Evolutionary conservation across 345 rosid species (phyloP), one percentile per base, ranked within the genome.

Genomic region (Eucalyptus caleyi): DNA sequence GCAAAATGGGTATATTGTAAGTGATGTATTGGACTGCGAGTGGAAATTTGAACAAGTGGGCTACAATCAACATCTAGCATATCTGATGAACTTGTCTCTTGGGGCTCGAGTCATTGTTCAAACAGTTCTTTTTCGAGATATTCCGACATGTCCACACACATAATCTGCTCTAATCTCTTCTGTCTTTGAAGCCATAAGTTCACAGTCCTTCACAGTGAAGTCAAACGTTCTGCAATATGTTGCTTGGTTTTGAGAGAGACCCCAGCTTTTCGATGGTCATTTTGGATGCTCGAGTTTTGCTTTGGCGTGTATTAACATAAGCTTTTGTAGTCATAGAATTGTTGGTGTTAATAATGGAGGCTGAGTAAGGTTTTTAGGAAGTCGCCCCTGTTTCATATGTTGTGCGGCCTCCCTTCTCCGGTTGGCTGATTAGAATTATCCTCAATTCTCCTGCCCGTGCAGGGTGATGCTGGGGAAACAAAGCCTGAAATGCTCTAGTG

Each of bases 391-490:
- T 40, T 77, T 77, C 47, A 12, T 40, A 77, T 77, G 85, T 40
- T 44, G 13, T 40, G 30, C 3, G 7, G 30, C 26, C 85, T 77
- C 85, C 30, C 7, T 27, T 77, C 47, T 77, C 27, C 10, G 2
- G 45, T 40, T 77, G 85, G 85, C 24, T 77, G 85, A 77, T 77
- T 77, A 37, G 47, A 40, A 2, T 40, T 10, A 21, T 77, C 85
- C 47, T 40, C 30, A 23, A 40, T 77, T 77, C 32, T 53, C 45
- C 80, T 45, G 89, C 86, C 87, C 34, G 8, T 89, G 72, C 65
- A 95, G 95, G 93, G 90, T 85, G 62, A 56, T 88, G 88, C 91
- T 91, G 23, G 92, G 92, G 80, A 94, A 91, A 89, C 14, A 92
- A 69, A 87, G 86, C 87, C 81, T 88, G 23, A 95, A 91, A 89